phyloP scores from a whole-genome alignment of 345 rosid genomes.

The Camelina laxa region DNA sequence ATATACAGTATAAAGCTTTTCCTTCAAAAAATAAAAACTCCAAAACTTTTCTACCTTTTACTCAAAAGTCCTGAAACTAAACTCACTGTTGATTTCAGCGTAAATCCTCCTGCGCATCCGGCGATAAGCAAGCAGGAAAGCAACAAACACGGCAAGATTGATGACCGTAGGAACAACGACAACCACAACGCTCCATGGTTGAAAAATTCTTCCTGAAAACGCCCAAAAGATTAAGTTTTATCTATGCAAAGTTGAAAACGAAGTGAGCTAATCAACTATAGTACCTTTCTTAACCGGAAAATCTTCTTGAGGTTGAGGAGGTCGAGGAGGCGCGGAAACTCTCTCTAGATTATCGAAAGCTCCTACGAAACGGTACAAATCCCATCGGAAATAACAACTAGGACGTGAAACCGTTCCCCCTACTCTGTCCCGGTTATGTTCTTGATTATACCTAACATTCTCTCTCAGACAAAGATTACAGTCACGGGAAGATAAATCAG shows the following conservation, averaged over 20 bases:
- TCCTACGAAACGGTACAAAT: constrained; percentile 20
- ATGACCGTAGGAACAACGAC: constrained; percentile 38
- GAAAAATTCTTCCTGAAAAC: constrained; percentile 33
- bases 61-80: not conserved
- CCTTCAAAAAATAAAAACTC: not conserved
- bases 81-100: constrained; percentile 32
- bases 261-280: not conserved
- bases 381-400: constrained; percentile 53
- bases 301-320: constrained; percentile 12
- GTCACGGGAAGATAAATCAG: constrained; percentile 53
- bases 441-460: constrained; percentile 13
- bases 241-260: not conserved
- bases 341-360: constrained; percentile 13
- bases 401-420: constrained; percentile 53
- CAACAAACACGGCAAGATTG: constrained; percentile 15
- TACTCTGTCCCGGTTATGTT: constrained; percentile 30
- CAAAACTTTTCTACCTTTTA: not conserved
- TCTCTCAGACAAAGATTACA: constrained; percentile 47
- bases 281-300: constrained; percentile 35
- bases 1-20: not conserved
- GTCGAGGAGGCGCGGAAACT: constrained; percentile 39
- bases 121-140: constrained; percentile 31
- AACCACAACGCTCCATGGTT: constrained; percentile 41
- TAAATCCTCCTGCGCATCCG: constrained; percentile 33
- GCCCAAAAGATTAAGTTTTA: not conserved